These are phyloP conservation scores for Ceratocystis lukuohia DNA, from an alignment of 2,329 filamentous ascomycete species.

Conservation along the genomic window DNA sequence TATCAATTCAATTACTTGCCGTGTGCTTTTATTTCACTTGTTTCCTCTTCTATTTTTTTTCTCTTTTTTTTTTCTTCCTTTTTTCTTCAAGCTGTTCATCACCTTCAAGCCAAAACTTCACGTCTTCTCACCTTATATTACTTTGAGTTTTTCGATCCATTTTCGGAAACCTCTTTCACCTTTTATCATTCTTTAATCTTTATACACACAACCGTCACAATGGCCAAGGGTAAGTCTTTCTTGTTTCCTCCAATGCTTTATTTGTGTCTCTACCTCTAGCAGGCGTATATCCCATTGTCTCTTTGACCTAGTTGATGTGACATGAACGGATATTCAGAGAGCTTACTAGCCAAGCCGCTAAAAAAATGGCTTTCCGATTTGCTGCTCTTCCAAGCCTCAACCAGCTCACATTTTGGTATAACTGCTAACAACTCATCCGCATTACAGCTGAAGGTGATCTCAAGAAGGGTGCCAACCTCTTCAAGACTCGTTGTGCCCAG, in stretches of 20 bases:
- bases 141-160: conserved; percentile 5
- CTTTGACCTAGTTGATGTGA: too few species aligned
- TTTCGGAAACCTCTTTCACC: conserved; percentile 2
- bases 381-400: background rate
- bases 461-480: conserved; percentile 96
- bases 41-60: background rate
- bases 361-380: background rate
- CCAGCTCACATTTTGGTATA: background rate
- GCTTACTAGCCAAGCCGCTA: too few species aligned
- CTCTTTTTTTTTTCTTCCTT: conserved; percentile 8
- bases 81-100: conserved; percentile 14
- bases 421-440: background rate
- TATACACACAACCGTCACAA: conserved; percentile 13
- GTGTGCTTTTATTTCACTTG: conserved; percentile 5
- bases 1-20: background rate
- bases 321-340: too few species aligned
- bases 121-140: background rate
- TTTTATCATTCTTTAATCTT: conserved; percentile 13
- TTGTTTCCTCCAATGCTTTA: background rate
- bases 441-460: conserved; percentile 51
- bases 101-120: conserved; percentile 9
- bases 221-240: conserved; percentile 18
- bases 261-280: background rate
- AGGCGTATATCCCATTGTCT: too few species aligned
- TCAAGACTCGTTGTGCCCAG: conserved; percentile 97